These are phyloP conservation scores for Astragalus glycyphyllos DNA, from an alignment of 306 rosid genomes.

Conservation along the genomic window DNA sequence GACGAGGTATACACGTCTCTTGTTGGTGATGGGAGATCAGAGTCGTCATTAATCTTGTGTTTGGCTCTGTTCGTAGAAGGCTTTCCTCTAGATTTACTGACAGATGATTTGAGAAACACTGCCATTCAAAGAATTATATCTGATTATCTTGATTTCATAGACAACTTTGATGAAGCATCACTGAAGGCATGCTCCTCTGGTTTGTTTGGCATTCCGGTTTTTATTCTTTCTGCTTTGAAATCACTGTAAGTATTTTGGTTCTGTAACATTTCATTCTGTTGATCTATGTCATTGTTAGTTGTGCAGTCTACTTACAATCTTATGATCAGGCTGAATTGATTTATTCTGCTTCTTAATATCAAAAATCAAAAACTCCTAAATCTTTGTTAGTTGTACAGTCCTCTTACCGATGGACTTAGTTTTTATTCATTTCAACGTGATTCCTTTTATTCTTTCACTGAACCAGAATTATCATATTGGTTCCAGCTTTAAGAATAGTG, in stretches of 20 bases:
- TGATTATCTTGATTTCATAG: conserved; percentile 66
- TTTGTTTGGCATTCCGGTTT: conserved; percentile 66
- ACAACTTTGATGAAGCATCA: conserved; percentile 62
- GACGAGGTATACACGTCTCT: conserved; percentile 62
- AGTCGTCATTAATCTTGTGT: conserved; percentile 53
- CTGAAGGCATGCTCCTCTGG: conserved; percentile 46
- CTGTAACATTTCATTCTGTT: conserved; percentile 22
- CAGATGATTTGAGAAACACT: conserved; percentile 65
- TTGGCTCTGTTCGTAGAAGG: conserved; percentile 79
- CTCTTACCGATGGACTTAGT: background rate
- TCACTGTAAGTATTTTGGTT: conserved; percentile 65
- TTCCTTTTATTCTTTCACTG: conserved; percentile 19
- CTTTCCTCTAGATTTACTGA: conserved; percentile 71
- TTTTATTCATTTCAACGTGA: conserved; percentile 17
- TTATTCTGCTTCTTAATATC: conserved; percentile 17
- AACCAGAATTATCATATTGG: conserved; percentile 27
- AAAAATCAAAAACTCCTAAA: conserved; percentile 23
- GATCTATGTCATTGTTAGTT: conserved; percentile 20
- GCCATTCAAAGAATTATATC: conserved; percentile 56
- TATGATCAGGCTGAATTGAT: conserved; percentile 4
- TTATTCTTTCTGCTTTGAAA: conserved; percentile 74
- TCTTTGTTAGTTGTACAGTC: background rate
- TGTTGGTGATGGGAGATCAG: conserved; percentile 60
- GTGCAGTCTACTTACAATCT: conserved; percentile 17
- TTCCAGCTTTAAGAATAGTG: conserved; percentile 28